Conservation (phyloP, 2,329 filamentous ascomycete genomes). For the Sclerotinia sclerotiorum region DNA sequence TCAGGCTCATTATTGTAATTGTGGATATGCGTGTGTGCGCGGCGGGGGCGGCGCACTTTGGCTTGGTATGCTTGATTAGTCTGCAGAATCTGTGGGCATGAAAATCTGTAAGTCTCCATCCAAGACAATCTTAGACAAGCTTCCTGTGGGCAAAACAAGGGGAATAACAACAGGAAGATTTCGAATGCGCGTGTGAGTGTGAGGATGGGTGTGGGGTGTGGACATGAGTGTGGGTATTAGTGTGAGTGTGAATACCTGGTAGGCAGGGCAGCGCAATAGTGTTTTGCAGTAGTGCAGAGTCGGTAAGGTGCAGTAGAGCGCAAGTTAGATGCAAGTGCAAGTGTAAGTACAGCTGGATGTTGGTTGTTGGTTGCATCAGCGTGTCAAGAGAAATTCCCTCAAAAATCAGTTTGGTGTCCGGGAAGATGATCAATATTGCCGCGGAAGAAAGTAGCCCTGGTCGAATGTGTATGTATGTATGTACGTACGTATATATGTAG, state of each 20-base stretch:
- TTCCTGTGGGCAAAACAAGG: conserved; percentile 15
- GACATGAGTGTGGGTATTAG: neutral
- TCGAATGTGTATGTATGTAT: neutral
- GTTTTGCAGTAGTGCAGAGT: conserved; percentile 13
- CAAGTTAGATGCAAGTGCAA: neutral
- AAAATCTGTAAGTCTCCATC: neutral
- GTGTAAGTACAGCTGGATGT: neutral
- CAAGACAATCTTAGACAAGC: conserved; percentile 18
- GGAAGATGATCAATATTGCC: conserved; percentile 8
- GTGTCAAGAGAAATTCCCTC: conserved; percentile 4
- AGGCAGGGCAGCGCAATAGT: conserved; percentile 6
- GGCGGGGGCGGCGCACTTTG: conserved; percentile 17
- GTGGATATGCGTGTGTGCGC: conserved; percentile 18
- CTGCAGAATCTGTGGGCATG: conserved; percentile 5
- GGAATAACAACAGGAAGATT: conserved; percentile 7
- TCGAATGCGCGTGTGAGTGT: conserved; percentile 10
- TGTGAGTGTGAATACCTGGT: neutral
- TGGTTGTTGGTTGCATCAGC: conserved; percentile 5
- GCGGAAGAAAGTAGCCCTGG: neutral
- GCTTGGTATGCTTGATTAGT: conserved; percentile 11
- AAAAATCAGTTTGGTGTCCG: neutral
- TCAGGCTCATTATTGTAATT: conserved; percentile 35
- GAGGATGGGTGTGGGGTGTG: neutral
- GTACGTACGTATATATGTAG: neutral
- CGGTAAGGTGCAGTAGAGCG: conserved; percentile 12